Conservation (phyloP, 1,284 basidiomycete species). For the Puccinia horiana region DNA sequence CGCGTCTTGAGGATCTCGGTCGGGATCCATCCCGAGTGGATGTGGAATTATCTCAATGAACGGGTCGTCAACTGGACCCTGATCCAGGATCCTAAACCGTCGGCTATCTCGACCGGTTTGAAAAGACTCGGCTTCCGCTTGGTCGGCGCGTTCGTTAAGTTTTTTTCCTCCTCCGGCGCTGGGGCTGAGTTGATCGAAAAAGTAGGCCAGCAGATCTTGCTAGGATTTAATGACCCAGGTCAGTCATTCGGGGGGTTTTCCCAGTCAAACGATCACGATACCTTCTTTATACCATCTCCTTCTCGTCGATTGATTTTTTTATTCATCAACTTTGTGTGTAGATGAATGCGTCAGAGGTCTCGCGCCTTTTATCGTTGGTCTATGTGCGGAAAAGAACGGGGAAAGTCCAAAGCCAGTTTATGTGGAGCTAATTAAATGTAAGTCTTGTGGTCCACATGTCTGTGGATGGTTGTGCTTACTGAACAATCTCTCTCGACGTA, state of each 20-base stretch:
- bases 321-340: neutral
- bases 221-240: slow-evolving; percentile 21
- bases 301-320: neutral
- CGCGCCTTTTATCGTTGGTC: slow-evolving; percentile 32
- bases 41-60: slow-evolving; percentile 13
- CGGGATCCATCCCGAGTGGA: slow-evolving; percentile 15
- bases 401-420: slow-evolving; percentile 5
- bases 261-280: neutral
- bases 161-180: neutral
- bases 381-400: slow-evolving; percentile 42
- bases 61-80: slow-evolving; percentile 12
- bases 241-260: neutral
- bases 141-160: slow-evolving; percentile 28
- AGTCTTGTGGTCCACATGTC: neutral
- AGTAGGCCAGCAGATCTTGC: slow-evolving; percentile 14
- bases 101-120: slow-evolving; percentile 20
- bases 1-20: slow-evolving; percentile 19
- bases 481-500: neutral
- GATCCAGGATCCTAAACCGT: neutral
- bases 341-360: slow-evolving; percentile 35
- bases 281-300: neutral
- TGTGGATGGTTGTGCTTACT: neutral
- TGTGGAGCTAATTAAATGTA: slow-evolving; percentile 33
- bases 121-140: slow-evolving; percentile 27
- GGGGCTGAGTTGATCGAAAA: slow-evolving; percentile 20